Evolutionary conservation across 345 rosid species (phyloP), one percentile per base, ranked within the genome.

Genomic region (Camelina neglecta): DNA sequence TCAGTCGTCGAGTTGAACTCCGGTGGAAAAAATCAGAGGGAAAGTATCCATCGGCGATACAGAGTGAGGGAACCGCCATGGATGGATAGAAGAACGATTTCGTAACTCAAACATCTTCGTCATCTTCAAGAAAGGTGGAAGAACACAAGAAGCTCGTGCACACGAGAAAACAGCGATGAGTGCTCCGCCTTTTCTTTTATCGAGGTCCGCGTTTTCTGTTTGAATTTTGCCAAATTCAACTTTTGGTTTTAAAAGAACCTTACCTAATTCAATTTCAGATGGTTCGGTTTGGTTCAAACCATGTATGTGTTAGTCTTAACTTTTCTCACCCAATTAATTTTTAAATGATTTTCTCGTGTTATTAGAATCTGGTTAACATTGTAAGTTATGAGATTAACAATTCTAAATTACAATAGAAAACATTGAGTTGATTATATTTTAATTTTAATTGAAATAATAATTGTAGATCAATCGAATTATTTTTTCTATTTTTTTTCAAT

Each of bases 131-230:
- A 54, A 44, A 67, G 38, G 8, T 35, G 8, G 42, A 41, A 16
- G 61, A 76, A 69, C 75, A 71, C 81, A 72, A 65, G 41, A 69
- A 53, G 49, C 44, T 69, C 74, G 69, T 75, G 79, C 48, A 10
- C 72, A 64, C 71, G 65, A 16, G 31, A 57, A 69, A 69, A 23
- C 79, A 60, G 74, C 79, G 7, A 41, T 51, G 62, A 55, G 8
- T 75, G 8, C 68, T 68, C 56, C 74, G 62, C 69, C 60, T 39
- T 67, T 51, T 8, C 45, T 63, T 42, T 12, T 18, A 33, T 65
- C 18, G 38, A 57, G 33, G 51, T 74, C 21, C 11, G 16, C 49
- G 31, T 13, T 24, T 61, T 39, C 60, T 57, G 78, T 74, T 74
- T 31, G 15, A 23, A 7, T 56, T 69, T 18, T 8, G 11, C 8